A percentile compares a stretch with the other conserved stretches of the same genome.
These are phyloP conservation scores for Stagonosporopsis rhizophila DNA, from an alignment of 2,329 filamentous ascomycete species.

Conservation along the genomic window DNA sequence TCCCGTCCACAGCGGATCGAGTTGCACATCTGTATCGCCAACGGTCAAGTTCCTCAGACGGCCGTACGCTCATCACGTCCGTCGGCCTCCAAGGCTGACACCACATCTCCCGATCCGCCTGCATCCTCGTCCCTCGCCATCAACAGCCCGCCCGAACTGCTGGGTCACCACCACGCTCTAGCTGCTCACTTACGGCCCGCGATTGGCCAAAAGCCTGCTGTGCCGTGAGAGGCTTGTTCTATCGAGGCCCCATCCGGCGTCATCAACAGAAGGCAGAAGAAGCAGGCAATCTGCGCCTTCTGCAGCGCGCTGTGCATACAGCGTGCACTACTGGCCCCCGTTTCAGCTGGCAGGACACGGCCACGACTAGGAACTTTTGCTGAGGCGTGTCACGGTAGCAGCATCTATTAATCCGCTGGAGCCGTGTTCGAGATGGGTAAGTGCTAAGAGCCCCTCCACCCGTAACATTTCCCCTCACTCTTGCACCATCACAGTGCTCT, in stretches of 20 bases:
- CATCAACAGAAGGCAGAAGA: slow-evolving; percentile 44
- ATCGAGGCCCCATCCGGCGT: slow-evolving; percentile 39
- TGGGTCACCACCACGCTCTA: slow-evolving; percentile 34
- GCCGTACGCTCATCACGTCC: not conserved
- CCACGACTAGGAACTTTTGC: slow-evolving; percentile 32
- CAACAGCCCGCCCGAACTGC: slow-evolving; percentile 27
- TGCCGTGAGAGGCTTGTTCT: slow-evolving; percentile 40
- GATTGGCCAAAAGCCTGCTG: slow-evolving; percentile 36
- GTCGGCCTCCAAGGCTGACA: slow-evolving; percentile 12
- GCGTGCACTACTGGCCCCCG: slow-evolving; percentile 38
- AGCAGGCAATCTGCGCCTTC: slow-evolving; percentile 39
- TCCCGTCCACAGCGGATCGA: not conserved
- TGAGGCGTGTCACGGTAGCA: slow-evolving; percentile 33
- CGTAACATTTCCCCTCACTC: slow-evolving; percentile 23
- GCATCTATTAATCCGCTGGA: slow-evolving; percentile 32
- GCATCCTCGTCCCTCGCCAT: slow-evolving; percentile 20
- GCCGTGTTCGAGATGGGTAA: slow-evolving; percentile 38
- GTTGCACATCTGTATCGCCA: not conserved
- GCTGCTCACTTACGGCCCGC: slow-evolving; percentile 29
- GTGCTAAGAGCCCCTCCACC: slow-evolving; percentile 30
- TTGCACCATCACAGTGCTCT: slow-evolving; percentile 35
- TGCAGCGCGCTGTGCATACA: slow-evolving; percentile 37
- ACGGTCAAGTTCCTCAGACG: not conserved
- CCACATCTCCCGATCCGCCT: slow-evolving; percentile 15
- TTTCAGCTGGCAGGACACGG: slow-evolving; percentile 37